Evolutionary conservation across 345 rosid genomes (phyloP), one percentile per base, ranked within the genome.

Genomic region (Gossypium thurberi): DNA sequence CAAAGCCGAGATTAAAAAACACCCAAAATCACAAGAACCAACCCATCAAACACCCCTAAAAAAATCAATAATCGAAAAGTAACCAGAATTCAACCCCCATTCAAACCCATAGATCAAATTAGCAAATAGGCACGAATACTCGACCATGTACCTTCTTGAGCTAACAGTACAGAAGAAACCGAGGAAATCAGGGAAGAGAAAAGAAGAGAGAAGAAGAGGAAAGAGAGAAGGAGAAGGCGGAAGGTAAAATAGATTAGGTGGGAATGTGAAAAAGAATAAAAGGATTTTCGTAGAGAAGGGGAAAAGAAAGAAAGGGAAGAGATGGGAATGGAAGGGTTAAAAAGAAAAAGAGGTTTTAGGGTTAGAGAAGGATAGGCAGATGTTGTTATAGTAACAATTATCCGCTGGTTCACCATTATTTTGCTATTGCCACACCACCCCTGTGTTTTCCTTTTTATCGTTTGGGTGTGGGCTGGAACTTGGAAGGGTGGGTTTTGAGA

Each of bases 391-490:
- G 52, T 10, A 20, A 71, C 65, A 58, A 46, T 25, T n/a, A 59
- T 82, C 94, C 82, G 72, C 72, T 82, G 68, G 71, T 82, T 84
- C 91, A 80, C 96, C 98, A 93, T 93, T 67, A 82, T 88, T 89
- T 88, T 76, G 85, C 90, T 89, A 87, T 79, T 89, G 80, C 88
- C 87, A 92, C 91, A 78, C 91, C 93, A 72, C 11, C 68, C 59
- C 60, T 21, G 61, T 59, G 37, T 26, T 66, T 65, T 55, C 23
- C 59, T 55, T 56, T 69, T 61, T 74, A 23, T 65, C 7, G 65
- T 18, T 79, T 51, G 50, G 48, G 46, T 63, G 42, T 59, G 65
- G 61, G 11, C 68, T 66, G 70, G 60, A 10, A 21, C 13, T 21
- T 56, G 60, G 53, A 48, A 48, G 52, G 52, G 17, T 33, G 25